Conservation (phyloP, 768 basidiomycete species). For the Suillus decipiens region DNA sequence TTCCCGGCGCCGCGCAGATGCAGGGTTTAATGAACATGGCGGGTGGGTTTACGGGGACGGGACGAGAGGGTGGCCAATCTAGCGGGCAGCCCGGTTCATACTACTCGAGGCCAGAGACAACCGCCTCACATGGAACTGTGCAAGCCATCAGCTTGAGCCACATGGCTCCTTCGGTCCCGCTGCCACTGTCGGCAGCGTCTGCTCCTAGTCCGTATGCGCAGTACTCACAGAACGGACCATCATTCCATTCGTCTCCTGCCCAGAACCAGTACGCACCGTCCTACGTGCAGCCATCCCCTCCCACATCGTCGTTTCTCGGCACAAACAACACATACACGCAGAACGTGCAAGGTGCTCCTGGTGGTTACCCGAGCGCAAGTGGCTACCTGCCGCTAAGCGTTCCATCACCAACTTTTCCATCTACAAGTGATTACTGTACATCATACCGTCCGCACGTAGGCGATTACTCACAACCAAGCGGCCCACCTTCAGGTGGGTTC, state of each 20-base stretch:
- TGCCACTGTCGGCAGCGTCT: conserved; percentile 11
- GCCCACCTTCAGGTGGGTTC: conserved; percentile 22
- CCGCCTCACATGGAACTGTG: background rate
- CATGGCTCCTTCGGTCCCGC: conserved; percentile 15
- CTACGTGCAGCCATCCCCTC: conserved; percentile 21
- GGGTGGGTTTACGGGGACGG: conserved; percentile 17
- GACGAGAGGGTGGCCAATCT: background rate
- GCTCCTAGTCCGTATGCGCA: conserved; percentile 17
- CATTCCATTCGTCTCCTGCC: conserved; percentile 16
- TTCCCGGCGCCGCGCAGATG: conserved; percentile 51
- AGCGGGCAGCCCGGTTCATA: conserved; percentile 36
- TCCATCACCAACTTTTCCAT: background rate
- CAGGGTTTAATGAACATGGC: conserved; percentile 39
- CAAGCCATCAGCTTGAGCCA: conserved; percentile 10
- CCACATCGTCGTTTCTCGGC: background rate
- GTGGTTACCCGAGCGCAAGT: background rate
- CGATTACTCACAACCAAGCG: conserved; percentile 16
- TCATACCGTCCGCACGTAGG: conserved; percentile 15
- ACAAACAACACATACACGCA: background rate
- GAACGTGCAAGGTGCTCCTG: background rate
- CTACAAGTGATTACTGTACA: background rate
- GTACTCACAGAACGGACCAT: background rate
- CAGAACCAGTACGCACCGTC: conserved; percentile 31
- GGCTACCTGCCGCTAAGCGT: background rate
- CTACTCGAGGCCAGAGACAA: conserved; percentile 19